Base-by-base conservation (phyloP, 2,329 filamentous ascomycete species). In the Myriosclerotinia scirpicola region DNA sequence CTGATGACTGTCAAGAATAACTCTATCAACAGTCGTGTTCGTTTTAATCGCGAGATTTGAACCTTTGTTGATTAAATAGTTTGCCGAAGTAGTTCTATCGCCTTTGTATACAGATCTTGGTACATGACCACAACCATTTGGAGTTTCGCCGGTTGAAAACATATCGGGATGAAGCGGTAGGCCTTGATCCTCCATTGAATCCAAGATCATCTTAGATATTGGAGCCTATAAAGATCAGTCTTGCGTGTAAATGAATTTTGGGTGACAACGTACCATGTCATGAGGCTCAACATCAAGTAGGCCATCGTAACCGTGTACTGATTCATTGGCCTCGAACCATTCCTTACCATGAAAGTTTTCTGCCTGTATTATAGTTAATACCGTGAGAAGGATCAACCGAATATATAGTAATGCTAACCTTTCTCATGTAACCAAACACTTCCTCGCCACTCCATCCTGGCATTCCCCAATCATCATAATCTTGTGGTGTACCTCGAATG, bases 301-400 rank as follows among this genome's bases (percentile, higher is more conserved):
- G 0, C 85, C 85, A 12, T 78, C 74, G 56, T 80, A 76, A 1
- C 84, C 84, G 68, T 88, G 85, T 9, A 78, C 78, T 2, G 77
- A 76, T 11, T 77, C 73, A 53, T 81, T 78, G 2, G 80, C 81
- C 44, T 84, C 73, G 74, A 86, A 85, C 84, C 84, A 87, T 38
- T 81, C 76, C 72, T 87, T 87, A 26, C 76, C 72, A 65, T 87
- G 82, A 71, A 87, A 88, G 2, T 81, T 84, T 69, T 88, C 85
- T 1, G 83, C 78, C 82, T 79, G 58, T 5, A 38, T 5, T 55
- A 36, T 22, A n/a, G 22, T 67, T 12, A 44, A n/a, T 36, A 54
- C 20, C 9, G 6, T 5, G 8, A 26, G n/a, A 34, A 67, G 9
- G 64, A 55, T 30, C n/a, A 15, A 36, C 30, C 66, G 12, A 34